phyloP scores from a whole-genome alignment of 2,329 filamentous ascomycete species.

The Samsoniella hepiali region DNA sequence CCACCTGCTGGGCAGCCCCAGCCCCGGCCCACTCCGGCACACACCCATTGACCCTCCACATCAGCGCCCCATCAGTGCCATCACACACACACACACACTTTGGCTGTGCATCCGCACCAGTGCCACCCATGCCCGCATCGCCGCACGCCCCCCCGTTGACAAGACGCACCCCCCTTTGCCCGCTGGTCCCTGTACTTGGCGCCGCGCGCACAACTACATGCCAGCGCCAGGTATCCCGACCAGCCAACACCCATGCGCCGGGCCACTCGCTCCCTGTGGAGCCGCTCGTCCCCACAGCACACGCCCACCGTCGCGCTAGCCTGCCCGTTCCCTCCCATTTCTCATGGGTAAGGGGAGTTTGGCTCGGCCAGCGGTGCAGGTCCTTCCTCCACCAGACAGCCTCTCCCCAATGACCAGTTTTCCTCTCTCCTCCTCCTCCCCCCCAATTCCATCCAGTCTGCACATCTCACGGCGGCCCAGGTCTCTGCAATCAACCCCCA shows the following conservation, averaged over 20 bases:
- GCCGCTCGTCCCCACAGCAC: not conserved
- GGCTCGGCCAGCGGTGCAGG: constrained; percentile 35
- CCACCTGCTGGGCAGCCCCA: constrained; percentile 11
- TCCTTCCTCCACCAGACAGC: constrained; percentile 39
- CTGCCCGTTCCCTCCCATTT: constrained; percentile 37
- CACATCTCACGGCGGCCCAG: constrained; percentile 18
- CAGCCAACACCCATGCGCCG: constrained; percentile 8
- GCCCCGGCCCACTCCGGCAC: constrained; percentile 16
- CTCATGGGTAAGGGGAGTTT: constrained; percentile 45
- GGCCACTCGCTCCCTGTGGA: constrained; percentile 11
- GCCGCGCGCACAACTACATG: not conserved
- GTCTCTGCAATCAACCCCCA: constrained; percentile 10
- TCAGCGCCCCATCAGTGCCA: constrained; percentile 14
- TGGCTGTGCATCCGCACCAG: not conserved
- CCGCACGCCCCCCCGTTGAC: not conserved
- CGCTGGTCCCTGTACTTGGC: not conserved
- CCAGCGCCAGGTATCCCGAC: not conserved
- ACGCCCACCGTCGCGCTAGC: constrained; percentile 28
- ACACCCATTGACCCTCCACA: constrained; percentile 11
- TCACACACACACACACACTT: constrained; percentile 3
- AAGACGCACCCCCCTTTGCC: not conserved
- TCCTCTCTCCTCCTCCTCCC: constrained; percentile 33
- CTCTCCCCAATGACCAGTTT: constrained; percentile 39
- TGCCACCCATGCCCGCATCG: constrained; percentile 3
- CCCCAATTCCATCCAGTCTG: constrained; percentile 29